Percentiles rank a stretch among this genome's conserved stretches.
phyloP scores from a whole-genome alignment of 2,329 filamentous ascomycete species.

The Colletotrichum sp. region DNA sequence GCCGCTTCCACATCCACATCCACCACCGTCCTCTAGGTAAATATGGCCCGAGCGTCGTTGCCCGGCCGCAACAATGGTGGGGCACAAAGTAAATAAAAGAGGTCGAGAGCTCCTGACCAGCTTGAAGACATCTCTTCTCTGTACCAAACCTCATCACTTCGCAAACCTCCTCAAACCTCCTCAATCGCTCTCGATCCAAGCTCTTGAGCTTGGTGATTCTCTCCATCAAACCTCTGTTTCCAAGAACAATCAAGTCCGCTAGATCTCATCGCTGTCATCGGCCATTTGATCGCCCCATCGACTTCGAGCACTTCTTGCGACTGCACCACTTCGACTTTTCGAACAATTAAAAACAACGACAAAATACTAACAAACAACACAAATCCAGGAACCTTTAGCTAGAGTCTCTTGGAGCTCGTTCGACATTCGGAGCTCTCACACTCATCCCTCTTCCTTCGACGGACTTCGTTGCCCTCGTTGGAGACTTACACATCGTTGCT shows the following conservation, averaged over 20 bases:
- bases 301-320: slow-evolving; percentile 48
- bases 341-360: slow-evolving; percentile 45
- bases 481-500: slow-evolving; percentile 43
- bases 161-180: slow-evolving; percentile 17
- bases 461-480: slow-evolving; percentile 53
- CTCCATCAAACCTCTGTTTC: slow-evolving; percentile 28
- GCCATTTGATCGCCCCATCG: slow-evolving; percentile 54
- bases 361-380: slow-evolving; percentile 56
- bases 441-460: slow-evolving; percentile 39
- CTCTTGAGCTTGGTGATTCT: slow-evolving; percentile 26
- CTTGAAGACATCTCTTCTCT: slow-evolving; percentile 26
- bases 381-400: slow-evolving; percentile 61
- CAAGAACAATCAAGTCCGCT: slow-evolving; percentile 43
- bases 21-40: background rate
- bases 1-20: background rate
- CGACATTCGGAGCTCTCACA: slow-evolving; percentile 44
- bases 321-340: slow-evolving; percentile 51
- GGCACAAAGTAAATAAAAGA: slow-evolving; percentile 53
- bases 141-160: slow-evolving; percentile 26
- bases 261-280: slow-evolving; percentile 52
- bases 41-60: slow-evolving; percentile 20
- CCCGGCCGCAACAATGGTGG: slow-evolving; percentile 31
- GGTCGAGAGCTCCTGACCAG: slow-evolving; percentile 25
- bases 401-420: slow-evolving; percentile 65
- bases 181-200: slow-evolving; percentile 3